A percentile compares a stretch with the other conserved stretches of the same genome.
phyloP scores from a whole-genome alignment of 805 yeast genomes.

The Vanderwaltozyma yarrowii region DNA sequence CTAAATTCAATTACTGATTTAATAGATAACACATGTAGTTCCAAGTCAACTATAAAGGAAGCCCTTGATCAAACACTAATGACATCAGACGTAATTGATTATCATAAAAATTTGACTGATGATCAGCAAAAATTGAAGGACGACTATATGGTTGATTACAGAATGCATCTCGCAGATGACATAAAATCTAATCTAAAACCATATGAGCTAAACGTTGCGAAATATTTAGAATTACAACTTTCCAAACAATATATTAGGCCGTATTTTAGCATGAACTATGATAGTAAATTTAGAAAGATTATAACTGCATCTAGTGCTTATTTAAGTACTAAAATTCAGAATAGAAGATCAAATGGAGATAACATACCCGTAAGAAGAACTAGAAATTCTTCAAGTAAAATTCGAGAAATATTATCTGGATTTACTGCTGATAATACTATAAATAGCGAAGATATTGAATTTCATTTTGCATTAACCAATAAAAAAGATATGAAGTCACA shows the following conservation, averaged over 20 bases:
- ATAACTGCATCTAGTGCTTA: slow-evolving; percentile 7
- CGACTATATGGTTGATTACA: slow-evolving; percentile 24
- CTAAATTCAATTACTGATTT: slow-evolving; percentile 15
- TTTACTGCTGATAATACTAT: slow-evolving; percentile 8
- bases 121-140: slow-evolving; percentile 14
- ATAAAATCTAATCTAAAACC: slow-evolving; percentile 10
- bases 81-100: slow-evolving; percentile 6
- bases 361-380: slow-evolving; percentile 14
- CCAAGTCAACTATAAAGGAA: slow-evolving; percentile 15
- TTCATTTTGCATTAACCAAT: slow-evolving; percentile 7
- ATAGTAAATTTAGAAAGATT: slow-evolving; percentile 5
- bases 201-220: slow-evolving; percentile 16
- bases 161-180: slow-evolving; percentile 13
- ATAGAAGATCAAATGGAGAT: neutral
- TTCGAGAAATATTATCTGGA: slow-evolving; percentile 17
- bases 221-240: neutral
- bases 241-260: no score
- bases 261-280: neutral
- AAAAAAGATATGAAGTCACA: slow-evolving; percentile 9
- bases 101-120: slow-evolving; percentile 6
- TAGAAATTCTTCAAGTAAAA: slow-evolving; percentile 19
- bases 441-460: slow-evolving; percentile 4
- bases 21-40: slow-evolving; percentile 5
- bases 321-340: slow-evolving; percentile 9
- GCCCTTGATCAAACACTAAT: slow-evolving; percentile 17